Evolutionary conservation across 176 grass and related monocot species (phyloP), one percentile per base, ranked within the genome.

Genomic region (Oryza glumipatula): DNA sequence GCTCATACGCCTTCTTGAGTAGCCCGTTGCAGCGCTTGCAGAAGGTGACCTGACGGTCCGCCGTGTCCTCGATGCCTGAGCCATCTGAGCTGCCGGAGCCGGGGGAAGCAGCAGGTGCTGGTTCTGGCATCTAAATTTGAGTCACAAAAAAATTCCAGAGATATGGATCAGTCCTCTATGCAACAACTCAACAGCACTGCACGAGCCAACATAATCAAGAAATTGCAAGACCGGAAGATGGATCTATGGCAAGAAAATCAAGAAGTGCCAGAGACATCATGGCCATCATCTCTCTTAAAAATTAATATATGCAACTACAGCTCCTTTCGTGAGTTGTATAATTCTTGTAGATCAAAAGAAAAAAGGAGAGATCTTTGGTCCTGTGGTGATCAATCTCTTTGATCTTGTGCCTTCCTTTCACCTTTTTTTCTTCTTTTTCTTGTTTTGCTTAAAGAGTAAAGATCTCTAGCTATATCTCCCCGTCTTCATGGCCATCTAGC

Each of bases 1-100:
- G 87, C 84, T 94, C 92, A 17, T 94, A 94, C 24, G 92, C 92
- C 88, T 94, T 94, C 88, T 94, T 94, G 58, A 94, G 92, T 7
- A 94, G 92, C 28, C 92, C 88, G 60, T 86, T 94, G 65, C 92
- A 88, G 86, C 92, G 92, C 88, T 26, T 26, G 26, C 26, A 26
- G 26, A 26, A 26, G 26, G 26, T 26, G 26, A 26, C 26, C 26
- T 26, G 26, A 26, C 26, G 26, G 26, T 26, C 26, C 26, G 26
- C 26, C 1, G 26, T 26, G 26, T 26, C 26, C 26, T 26, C 26
- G 26, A 26, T 26, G 28, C 44, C 73, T 1, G 45, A 82, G 2
- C 43, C 67, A 1, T 21, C 58, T 7, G 58, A 63, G 58, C 58
- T 21, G 58, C 58, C 58, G 21, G 58, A 30, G 28, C 28, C 28